These are phyloP conservation scores for Ustilago bromivora DNA, from an alignment of 1,284 basidiomycete genomes.

Conservation along the genomic window DNA sequence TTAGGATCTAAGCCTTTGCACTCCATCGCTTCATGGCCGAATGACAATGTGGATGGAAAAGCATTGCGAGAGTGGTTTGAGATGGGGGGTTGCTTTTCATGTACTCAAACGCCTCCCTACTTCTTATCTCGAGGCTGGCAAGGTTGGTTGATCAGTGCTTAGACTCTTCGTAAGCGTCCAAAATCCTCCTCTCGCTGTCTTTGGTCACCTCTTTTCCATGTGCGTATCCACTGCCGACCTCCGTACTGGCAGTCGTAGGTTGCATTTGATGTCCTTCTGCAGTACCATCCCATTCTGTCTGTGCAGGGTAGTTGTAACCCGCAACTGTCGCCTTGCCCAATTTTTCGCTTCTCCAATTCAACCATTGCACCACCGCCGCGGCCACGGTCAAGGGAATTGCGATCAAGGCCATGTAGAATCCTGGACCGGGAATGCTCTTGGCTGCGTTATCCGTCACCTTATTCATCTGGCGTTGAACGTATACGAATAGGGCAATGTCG, in stretches of 20 bases:
- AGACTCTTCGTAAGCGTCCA: conserved; percentile 41
- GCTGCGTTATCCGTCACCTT: conserved; percentile 12
- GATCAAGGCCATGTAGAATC: conserved; percentile 49
- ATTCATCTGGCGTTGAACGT: conserved; percentile 33
- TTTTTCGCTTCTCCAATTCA: conserved; percentile 29
- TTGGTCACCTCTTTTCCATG: background rate
- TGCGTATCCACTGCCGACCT: background rate
- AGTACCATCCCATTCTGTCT: background rate
- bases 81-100: background rate
- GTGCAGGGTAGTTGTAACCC: conserved; percentile 28
- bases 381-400: conserved; percentile 25
- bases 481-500: conserved; percentile 41
- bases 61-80: too few relatives aligned
- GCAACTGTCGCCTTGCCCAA: conserved; percentile 14
- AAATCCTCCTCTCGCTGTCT: conserved; percentile 27
- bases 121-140: background rate
- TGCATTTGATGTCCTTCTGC: conserved; percentile 16
- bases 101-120: background rate
- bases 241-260: conserved; percentile 18
- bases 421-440: conserved; percentile 26
- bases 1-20: conserved; percentile 50
- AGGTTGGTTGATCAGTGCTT: background rate
- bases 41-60: background rate
- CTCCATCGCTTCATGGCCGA: background rate
- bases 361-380: conserved; percentile 11